These are phyloP conservation scores for Przewalskia tangutica DNA, from an alignment of 257 asterid genomes.

Conservation along the genomic window DNA sequence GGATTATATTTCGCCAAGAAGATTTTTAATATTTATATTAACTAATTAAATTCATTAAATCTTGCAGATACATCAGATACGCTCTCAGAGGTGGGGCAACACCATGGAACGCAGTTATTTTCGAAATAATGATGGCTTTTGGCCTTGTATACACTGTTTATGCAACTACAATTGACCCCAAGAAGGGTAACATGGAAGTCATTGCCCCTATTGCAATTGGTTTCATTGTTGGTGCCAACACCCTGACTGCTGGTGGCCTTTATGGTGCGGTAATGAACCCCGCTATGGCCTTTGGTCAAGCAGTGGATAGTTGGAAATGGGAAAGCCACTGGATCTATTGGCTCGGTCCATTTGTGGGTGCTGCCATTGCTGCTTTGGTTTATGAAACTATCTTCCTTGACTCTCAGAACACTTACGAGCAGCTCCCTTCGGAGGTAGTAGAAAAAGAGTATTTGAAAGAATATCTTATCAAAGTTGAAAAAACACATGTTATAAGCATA, in stretches of 20 bases:
- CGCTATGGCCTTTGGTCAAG: slow-evolving; percentile 74
- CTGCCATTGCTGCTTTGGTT: slow-evolving; percentile 48
- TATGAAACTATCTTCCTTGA: slow-evolving; percentile 43
- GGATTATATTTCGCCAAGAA: too few relatives aligned
- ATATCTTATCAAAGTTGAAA: neutral
- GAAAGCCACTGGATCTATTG: slow-evolving; percentile 5
- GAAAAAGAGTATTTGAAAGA: neutral
- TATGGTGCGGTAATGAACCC: slow-evolving; percentile 80
- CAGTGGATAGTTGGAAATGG: slow-evolving; percentile 77
- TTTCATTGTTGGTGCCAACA: slow-evolving; percentile 72
- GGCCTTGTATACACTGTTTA: slow-evolving; percentile 25
- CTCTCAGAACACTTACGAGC: slow-evolving; percentile 36
- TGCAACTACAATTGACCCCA: slow-evolving; percentile 61
- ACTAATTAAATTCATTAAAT: neutral
- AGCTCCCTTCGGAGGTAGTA: slow-evolving; percentile 17
- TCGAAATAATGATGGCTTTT: slow-evolving; percentile 66
- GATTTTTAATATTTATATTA: too few relatives aligned
- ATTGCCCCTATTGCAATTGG: slow-evolving; percentile 71
- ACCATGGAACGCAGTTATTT: slow-evolving; percentile 44
- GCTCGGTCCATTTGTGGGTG: slow-evolving; percentile 62
- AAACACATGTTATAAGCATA: neutral
- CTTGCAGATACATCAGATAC: slow-evolving; percentile 44
- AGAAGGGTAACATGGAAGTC: slow-evolving; percentile 59
- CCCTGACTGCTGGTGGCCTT: slow-evolving; percentile 63
- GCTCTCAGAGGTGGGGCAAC: slow-evolving; percentile 46